Evolutionary conservation across 257 asterid species (phyloP).

Genomic region (Leonotis leonurus): DNA sequence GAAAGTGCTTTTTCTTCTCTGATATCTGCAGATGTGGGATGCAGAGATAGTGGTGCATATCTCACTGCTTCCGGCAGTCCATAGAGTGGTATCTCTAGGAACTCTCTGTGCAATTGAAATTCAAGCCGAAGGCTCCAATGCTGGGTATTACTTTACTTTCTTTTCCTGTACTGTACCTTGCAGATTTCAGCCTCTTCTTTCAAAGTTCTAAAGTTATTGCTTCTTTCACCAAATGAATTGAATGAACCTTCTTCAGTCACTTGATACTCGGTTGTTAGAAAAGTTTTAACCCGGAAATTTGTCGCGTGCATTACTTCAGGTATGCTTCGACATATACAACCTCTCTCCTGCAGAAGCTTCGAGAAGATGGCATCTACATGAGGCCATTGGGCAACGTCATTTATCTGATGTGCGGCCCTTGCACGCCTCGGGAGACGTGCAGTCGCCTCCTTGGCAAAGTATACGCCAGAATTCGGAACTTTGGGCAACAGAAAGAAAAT

Average conservation of each 20-base stretch:
- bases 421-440: constrained; percentile 60
- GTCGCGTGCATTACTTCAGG: constrained; percentile 32
- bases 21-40: constrained; percentile 66
- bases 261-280: not conserved
- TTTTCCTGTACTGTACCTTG: not conserved
- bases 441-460: constrained; percentile 44
- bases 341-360: constrained; percentile 58
- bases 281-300: not conserved
- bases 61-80: constrained; percentile 65
- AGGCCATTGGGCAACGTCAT: constrained; percentile 90
- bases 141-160: constrained; percentile 59
- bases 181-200: not conserved
- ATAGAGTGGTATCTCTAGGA: constrained; percentile 73
- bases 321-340: constrained; percentile 75
- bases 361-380: constrained; percentile 77
- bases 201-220: not conserved
- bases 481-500: constrained; percentile 31
- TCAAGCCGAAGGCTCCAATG: constrained; percentile 60
- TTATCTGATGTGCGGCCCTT: constrained; percentile 89
- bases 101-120: constrained; percentile 90
- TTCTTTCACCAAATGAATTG: not conserved
- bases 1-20: not conserved
- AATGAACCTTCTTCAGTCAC: not conserved
- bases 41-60: constrained; percentile 46
- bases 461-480: constrained; percentile 47